Conservation (phyloP, 148 eudicot genomes). For the Selenicereus undatus region DNA sequence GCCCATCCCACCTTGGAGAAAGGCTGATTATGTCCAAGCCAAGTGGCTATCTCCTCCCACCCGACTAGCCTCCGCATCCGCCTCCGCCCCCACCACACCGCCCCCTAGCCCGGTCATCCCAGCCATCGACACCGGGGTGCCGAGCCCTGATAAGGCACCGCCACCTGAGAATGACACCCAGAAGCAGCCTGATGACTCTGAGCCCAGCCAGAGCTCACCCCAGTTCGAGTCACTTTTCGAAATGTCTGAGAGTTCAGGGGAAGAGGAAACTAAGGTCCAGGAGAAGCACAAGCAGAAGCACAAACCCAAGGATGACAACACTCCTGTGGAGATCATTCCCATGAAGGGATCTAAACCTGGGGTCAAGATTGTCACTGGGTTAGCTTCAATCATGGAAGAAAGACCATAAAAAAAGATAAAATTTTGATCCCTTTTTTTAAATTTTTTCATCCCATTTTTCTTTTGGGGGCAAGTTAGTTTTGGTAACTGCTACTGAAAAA, state of each 20-base stretch:
- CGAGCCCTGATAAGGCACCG: conserved; percentile 1
- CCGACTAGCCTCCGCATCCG: conserved; percentile 24
- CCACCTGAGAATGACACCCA: neutral
- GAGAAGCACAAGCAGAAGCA: conserved; percentile 24
- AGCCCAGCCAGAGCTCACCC: conserved; percentile 22
- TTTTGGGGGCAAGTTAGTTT: conserved; percentile 26
- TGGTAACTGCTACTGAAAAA: conserved; percentile 26
- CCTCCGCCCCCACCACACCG: conserved; percentile 13
- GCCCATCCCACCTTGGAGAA: conserved; percentile 95
- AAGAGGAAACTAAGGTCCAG: conserved; percentile 35
- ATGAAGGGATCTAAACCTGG: conserved; percentile 30
- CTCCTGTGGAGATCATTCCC: conserved; percentile 23
- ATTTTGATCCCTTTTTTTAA: conserved; percentile 25
- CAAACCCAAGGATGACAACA: neutral
- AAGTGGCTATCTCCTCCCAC: conserved; percentile 82
- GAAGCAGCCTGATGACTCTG: conserved; percentile 20
- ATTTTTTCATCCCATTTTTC: conserved; percentile 8
- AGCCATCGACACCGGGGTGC: neutral
- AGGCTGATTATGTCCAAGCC: conserved; percentile 69
- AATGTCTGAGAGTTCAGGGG: conserved; percentile 46
- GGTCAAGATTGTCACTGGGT: conserved; percentile 49
- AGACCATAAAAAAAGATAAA: conserved; percentile 31
- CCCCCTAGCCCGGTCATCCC: conserved; percentile 23
- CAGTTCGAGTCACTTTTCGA: conserved; percentile 34
- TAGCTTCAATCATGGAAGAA: conserved; percentile 50